phyloP scores from a whole-genome alignment of 371 early-diverging fungal species.

The Blakeslea trispora region DNA sequence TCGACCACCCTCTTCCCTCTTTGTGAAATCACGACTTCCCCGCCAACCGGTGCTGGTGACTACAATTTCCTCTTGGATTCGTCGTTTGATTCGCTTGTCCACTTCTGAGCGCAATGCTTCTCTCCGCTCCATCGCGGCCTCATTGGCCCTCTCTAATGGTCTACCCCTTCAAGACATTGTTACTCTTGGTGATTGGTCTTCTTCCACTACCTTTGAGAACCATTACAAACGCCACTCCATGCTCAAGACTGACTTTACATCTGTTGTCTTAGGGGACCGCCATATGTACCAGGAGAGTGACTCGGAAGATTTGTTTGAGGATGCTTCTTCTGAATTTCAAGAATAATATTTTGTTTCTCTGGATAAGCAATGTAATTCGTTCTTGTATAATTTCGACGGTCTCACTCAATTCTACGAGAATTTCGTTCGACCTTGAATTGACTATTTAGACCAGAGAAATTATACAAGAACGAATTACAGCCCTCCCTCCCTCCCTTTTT shows the following conservation, averaged over 20 bases:
- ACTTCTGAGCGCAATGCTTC: not conserved
- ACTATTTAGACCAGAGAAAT: too few species aligned
- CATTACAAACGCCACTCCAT: conserved; percentile 12
- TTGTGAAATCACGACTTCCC: not conserved
- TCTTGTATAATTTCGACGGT: too few species aligned
- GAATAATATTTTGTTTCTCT: conserved; percentile 1
- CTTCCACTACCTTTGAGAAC: conserved; percentile 6
- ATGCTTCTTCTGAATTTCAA: too few species aligned
- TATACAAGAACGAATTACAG: too few species aligned
- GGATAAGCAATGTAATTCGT: too few species aligned
- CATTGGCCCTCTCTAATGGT: conserved; percentile 6
- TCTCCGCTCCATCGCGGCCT: conserved; percentile 5
- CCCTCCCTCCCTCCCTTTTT: too few species aligned
- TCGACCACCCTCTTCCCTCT: not conserved
- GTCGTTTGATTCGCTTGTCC: not conserved
- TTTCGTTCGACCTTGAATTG: too few species aligned
- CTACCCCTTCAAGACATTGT: conserved; percentile 12
- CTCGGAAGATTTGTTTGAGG: too few species aligned
- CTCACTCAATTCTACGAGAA: too few species aligned
- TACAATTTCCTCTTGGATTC: too few species aligned
- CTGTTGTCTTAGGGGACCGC: too few species aligned
- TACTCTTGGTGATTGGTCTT: conserved; percentile 13
- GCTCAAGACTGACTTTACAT: conserved; percentile 3
- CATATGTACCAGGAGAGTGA: too few species aligned
- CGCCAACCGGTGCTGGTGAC: not conserved